Conservation (phyloP, 139 green algal species). For the Micractinium conductrix region DNA sequence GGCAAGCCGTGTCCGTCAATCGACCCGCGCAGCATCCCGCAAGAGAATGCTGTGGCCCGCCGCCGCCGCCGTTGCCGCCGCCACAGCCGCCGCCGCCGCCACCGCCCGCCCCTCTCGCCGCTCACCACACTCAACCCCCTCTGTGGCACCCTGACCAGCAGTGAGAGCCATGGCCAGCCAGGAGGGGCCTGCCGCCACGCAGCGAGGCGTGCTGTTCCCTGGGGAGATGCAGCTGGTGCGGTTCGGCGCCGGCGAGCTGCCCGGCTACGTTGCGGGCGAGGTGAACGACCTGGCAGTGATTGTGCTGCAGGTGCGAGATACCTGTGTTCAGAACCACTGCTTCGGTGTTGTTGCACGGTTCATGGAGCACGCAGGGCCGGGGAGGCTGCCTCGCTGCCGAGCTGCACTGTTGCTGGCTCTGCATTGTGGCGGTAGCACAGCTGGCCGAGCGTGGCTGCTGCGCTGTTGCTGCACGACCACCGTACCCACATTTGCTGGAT, state of each 20-base stretch:
- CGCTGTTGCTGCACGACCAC: neutral
- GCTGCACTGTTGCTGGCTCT: too few relatives aligned
- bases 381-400: too few relatives aligned
- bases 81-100: neutral
- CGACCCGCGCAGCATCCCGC: too few relatives aligned
- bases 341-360: neutral
- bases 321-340: neutral
- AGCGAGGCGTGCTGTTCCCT: neutral
- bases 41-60: too few relatives aligned
- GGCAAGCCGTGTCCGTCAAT: too few relatives aligned
- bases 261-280: conserved; percentile 37
- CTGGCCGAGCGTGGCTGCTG: too few relatives aligned
- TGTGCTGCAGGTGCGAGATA: conserved; percentile 23
- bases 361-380: too few relatives aligned
- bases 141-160: neutral
- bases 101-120: neutral
- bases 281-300: conserved; percentile 34
- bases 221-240: conserved; percentile 33
- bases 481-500: neutral
- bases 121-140: too few relatives aligned
- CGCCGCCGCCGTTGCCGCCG: too few relatives aligned
- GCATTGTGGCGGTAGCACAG: neutral
- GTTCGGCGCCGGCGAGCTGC: conserved; percentile 38
- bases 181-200: neutral
- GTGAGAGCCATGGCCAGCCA: neutral